These are phyloP conservation scores for Fusarium sterilihyphosum DNA, from an alignment of 2,329 filamentous ascomycete species.

Conservation along the genomic window DNA sequence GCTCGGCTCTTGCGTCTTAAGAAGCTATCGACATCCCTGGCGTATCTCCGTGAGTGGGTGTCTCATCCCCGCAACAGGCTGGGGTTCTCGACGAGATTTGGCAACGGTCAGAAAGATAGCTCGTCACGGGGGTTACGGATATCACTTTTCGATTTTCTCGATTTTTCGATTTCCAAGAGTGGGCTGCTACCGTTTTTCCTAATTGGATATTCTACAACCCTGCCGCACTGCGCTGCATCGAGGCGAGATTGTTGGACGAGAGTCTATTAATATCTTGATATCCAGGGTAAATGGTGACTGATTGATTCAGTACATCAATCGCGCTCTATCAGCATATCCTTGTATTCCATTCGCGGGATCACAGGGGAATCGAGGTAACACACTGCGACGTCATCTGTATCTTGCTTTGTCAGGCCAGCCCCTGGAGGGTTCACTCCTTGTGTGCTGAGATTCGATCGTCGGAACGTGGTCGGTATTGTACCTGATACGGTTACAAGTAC, in stretches of 20 bases:
- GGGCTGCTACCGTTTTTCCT: slow-evolving; percentile 16
- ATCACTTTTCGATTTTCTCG: slow-evolving; percentile 36
- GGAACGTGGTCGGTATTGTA: slow-evolving; percentile 10
- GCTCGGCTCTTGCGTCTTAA: slow-evolving; percentile 35
- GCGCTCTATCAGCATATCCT: not conserved
- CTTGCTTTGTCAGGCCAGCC: slow-evolving; percentile 28
- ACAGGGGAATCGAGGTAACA: slow-evolving; percentile 19
- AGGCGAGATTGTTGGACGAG: slow-evolving; percentile 11
- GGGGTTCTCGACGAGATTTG: slow-evolving; percentile 25
- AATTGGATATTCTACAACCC: slow-evolving; percentile 17
- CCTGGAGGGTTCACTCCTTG: slow-evolving; percentile 32
- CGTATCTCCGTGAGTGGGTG: slow-evolving; percentile 16
- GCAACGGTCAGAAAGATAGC: slow-evolving; percentile 15
- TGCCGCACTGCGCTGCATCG: slow-evolving; percentile 16
- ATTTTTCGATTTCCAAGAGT: slow-evolving; percentile 21
- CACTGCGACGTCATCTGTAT: slow-evolving; percentile 34
- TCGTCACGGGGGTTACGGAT: slow-evolving; percentile 29
- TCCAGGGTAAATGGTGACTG: slow-evolving; percentile 12
- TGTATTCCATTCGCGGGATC: slow-evolving; percentile 16
- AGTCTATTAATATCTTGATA: slow-evolving; percentile 27
- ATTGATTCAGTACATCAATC: slow-evolving; percentile 17
- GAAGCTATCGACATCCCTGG: slow-evolving; percentile 32
- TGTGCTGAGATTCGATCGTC: slow-evolving; percentile 27
- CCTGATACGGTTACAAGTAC: slow-evolving; percentile 27
- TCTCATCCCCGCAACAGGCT: slow-evolving; percentile 31